Evolutionary conservation across 177 flowering plant species (phyloP).

Genomic region (Vitis hybrid): DNA sequence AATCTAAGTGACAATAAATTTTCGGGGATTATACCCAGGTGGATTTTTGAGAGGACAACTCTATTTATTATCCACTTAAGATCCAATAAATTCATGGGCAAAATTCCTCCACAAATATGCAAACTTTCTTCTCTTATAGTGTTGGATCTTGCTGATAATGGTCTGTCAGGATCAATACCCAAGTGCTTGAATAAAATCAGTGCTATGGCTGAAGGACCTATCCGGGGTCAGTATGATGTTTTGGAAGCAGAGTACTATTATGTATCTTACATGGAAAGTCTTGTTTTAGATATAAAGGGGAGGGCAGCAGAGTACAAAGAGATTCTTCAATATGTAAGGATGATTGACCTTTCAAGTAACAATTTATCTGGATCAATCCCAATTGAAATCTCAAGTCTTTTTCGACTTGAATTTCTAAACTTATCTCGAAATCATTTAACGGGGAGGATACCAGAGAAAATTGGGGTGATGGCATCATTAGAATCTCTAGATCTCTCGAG

Average conservation of each 20-base stretch:
- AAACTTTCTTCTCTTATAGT: background rate
- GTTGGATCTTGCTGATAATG: conserved; percentile 4
- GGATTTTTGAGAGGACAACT: background rate
- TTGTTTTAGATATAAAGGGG: background rate
- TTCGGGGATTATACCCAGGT: background rate
- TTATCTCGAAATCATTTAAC: no score
- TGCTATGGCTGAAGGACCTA: no score
- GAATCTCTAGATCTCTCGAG: no score
- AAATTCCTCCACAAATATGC: conserved; percentile 1
- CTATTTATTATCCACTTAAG: background rate
- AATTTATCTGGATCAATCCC: no score
- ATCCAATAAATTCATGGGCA: background rate
- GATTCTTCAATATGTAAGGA: conserved; percentile 8
- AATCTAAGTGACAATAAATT: conserved; percentile 1
- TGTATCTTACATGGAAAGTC: background rate
- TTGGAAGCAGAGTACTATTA: no score
- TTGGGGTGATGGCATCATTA: no score
- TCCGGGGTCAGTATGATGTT: fast-evolving
- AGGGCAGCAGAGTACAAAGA: background rate
- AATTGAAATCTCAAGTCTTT: no score
- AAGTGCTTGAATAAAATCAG: no score
- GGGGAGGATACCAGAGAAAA: no score
- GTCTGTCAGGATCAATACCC: conserved; percentile 6
- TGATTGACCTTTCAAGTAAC: background rate
- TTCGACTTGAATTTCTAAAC: no score